Evolutionary conservation across 148 eudicot species (phyloP).

Genomic region (Cornus controversa): DNA sequence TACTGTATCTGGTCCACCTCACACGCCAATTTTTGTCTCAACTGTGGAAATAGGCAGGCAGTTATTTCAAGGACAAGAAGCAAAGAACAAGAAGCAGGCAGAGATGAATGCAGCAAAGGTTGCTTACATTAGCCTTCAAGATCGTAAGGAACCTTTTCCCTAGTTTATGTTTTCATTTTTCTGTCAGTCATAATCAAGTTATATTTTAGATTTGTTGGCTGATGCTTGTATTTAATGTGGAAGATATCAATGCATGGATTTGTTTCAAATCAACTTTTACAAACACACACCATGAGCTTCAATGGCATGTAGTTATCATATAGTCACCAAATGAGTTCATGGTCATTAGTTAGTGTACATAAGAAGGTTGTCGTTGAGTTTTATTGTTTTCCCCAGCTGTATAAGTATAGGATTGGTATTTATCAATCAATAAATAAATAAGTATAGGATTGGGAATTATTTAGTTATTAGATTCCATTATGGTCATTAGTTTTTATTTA

Average conservation of each 20-base stretch:
- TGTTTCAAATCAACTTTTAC: not conserved
- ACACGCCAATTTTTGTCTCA: constrained; percentile 51
- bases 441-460: too few species aligned
- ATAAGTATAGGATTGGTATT: too few species aligned
- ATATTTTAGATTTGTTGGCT: not conserved
- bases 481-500: too few species aligned
- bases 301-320: not conserved
- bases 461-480: too few species aligned
- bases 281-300: not conserved
- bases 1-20: constrained; percentile 51
- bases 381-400: too few species aligned
- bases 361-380: too few species aligned
- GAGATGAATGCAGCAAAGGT: constrained; percentile 76
- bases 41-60: constrained; percentile 44
- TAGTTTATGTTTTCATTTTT: not conserved
- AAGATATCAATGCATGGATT: not conserved
- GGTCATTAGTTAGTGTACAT: not conserved
- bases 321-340: not conserved
- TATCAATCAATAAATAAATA: too few species aligned
- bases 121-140: constrained; percentile 55
- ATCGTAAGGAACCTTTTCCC: constrained; percentile 38
- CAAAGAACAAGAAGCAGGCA: constrained; percentile 75
- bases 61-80: constrained; percentile 56
- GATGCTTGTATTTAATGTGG: not conserved
- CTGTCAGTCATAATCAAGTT: not conserved